A percentile compares a stretch with the other conserved stretches of the same genome.
These are phyloP conservation scores for Xenoacremonium recifei DNA, from an alignment of 2,329 filamentous ascomycete species.

Conservation along the genomic window DNA sequence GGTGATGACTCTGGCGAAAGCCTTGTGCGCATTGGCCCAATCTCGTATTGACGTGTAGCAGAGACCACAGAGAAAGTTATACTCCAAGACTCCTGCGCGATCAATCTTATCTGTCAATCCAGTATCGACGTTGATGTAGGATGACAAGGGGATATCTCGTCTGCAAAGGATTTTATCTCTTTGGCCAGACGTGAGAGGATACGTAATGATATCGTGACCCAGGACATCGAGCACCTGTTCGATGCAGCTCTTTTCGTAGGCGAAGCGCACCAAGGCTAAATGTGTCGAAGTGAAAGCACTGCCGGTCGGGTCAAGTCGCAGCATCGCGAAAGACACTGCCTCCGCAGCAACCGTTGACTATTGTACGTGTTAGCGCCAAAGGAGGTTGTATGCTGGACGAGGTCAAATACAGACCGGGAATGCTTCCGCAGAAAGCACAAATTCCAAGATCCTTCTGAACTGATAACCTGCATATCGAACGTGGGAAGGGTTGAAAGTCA, in stretches of 20 bases:
- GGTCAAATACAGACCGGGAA: conserved; percentile 41
- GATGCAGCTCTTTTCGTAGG: conserved; percentile 54
- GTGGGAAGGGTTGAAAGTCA: conserved; percentile 49
- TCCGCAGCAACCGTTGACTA: conserved; percentile 48
- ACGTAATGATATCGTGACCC: conserved; percentile 64
- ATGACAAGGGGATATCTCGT: conserved; percentile 40
- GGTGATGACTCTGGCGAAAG: conserved; percentile 64
- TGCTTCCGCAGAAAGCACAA: conserved; percentile 36
- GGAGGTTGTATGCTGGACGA: no score
- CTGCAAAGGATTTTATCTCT: conserved; percentile 46
- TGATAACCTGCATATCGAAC: conserved; percentile 48
- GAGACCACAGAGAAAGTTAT: conserved; percentile 64
- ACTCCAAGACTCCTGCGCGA: conserved; percentile 58
- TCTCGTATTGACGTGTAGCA: conserved; percentile 59
- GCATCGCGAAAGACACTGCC: conserved; percentile 51
- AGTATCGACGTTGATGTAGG: conserved; percentile 59
- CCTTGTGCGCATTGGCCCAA: conserved; percentile 62
- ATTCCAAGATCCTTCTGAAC: conserved; percentile 44
- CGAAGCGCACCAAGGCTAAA: conserved; percentile 55
- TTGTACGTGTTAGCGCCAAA: conserved; percentile 1
- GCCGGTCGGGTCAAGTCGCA: conserved; percentile 64
- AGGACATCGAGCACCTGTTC: conserved; percentile 59
- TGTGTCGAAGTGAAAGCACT: conserved; percentile 67
- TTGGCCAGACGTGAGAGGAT: conserved; percentile 47
- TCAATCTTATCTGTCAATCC: conserved; percentile 57